Percentiles rank a stretch among this genome's conserved stretches.
Evolutionary conservation across 2,329 filamentous ascomycete species (phyloP).

Genomic region (Pyricularia sp.): DNA sequence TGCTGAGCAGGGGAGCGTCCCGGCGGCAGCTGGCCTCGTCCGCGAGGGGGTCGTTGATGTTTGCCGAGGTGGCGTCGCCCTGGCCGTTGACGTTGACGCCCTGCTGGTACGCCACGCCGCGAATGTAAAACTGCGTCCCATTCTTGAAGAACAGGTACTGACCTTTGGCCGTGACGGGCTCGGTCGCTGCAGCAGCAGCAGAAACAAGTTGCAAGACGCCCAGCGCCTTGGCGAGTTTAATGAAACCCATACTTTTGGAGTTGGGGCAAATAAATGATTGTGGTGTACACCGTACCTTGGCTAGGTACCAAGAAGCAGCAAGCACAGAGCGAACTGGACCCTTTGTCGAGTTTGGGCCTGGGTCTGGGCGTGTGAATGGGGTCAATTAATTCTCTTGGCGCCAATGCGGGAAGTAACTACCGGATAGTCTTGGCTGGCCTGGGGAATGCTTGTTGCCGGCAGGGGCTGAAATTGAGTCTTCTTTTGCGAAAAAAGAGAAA

Average conservation of each 20-base stretch:
- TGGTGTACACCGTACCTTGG: too few relatives aligned
- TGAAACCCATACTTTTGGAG: not conserved
- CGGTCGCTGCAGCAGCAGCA: not conserved
- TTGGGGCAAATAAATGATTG: not conserved
- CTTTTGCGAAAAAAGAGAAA: not conserved
- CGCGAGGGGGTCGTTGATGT: conserved; percentile 53
- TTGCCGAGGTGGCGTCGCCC: conserved; percentile 24
- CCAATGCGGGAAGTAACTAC: conserved; percentile 4
- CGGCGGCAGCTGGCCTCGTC: conserved; percentile 53
- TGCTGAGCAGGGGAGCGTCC: conserved; percentile 58
- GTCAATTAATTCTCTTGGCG: conserved; percentile 3
- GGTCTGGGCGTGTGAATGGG: not conserved
- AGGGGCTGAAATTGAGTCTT: not conserved
- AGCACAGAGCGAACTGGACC: not conserved
- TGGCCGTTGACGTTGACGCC: conserved; percentile 37
- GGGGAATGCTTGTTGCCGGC: conserved; percentile 2
- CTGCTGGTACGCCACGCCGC: conserved; percentile 70
- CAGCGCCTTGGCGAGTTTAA: conserved; percentile 5
- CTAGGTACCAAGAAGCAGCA: not conserved
- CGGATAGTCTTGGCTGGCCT: conserved; percentile 3
- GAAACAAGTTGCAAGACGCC: conserved; percentile 2
- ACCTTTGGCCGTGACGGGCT: conserved; percentile 2
- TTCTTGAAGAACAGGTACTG: conserved; percentile 53
- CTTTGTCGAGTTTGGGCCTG: not conserved
- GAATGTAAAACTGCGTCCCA: conserved; percentile 47